These are phyloP conservation scores for Yamadazyma paraphyllophila DNA, from an alignment of 805 yeast genomes.

Conservation along the genomic window DNA sequence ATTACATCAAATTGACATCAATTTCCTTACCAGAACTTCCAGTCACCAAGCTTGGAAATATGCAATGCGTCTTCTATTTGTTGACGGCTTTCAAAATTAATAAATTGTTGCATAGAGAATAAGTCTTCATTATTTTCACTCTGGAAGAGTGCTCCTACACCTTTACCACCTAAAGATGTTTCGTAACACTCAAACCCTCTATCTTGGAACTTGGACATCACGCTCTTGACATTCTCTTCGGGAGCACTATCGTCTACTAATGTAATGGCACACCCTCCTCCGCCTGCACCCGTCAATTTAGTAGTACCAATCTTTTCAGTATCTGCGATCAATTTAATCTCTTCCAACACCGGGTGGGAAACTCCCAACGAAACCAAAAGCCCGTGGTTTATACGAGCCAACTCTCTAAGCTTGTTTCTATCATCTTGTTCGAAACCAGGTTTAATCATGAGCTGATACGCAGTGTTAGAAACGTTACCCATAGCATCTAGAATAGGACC, in stretches of 20 bases:
- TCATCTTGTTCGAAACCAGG: constrained; percentile 47
- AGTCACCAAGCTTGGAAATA: constrained; percentile 37
- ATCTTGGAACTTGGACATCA: constrained; percentile 32
- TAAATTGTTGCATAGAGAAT: constrained; percentile 36
- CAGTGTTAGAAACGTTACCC: constrained; percentile 70
- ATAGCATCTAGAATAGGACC: constrained; percentile 69
- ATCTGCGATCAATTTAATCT: constrained; percentile 65
- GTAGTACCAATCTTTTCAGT: constrained; percentile 73
- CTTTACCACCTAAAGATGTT: constrained; percentile 85
- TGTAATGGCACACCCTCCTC: constrained; percentile 98
- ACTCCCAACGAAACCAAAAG: constrained; percentile 83
- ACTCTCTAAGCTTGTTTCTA: constrained; percentile 45
- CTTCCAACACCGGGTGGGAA: constrained; percentile 87
- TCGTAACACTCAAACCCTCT: constrained; percentile 72
- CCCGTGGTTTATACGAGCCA: constrained; percentile 85
- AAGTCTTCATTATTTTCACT: constrained; percentile 9
- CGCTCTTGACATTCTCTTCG: constrained; percentile 34
- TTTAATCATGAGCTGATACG: constrained; percentile 59
- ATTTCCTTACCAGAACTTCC: constrained; percentile 61
- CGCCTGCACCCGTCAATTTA: constrained; percentile 97
- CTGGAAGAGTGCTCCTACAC: constrained; percentile 58
- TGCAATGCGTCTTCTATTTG: constrained; percentile 51
- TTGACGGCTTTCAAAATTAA: constrained; percentile 37
- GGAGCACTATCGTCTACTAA: constrained; percentile 51
- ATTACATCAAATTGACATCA: neutral